phyloP scores from a whole-genome alignment of 257 asterid genomes.

The Misopates orontium region DNA sequence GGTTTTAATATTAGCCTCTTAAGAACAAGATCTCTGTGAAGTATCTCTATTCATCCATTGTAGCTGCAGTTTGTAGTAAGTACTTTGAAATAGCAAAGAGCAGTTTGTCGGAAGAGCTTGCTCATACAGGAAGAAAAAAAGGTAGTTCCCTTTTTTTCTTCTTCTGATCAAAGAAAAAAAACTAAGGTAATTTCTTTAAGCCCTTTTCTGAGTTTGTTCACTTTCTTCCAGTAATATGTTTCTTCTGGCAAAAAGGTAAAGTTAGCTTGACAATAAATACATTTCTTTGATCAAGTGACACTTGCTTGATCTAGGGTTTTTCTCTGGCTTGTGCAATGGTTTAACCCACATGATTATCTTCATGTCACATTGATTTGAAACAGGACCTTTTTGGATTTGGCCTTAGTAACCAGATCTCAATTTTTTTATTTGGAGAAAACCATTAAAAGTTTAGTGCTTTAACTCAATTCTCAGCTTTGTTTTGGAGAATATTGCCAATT shows the following conservation, averaged over 20 bases:
- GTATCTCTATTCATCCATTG: slow-evolving; percentile 3
- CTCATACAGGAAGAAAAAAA: slow-evolving; percentile 27
- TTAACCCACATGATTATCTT: slow-evolving; percentile 11
- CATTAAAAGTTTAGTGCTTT: background rate
- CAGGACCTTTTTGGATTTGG: slow-evolving; percentile 15
- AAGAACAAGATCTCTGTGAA: slow-evolving; percentile 26
- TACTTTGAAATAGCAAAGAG: slow-evolving; percentile 25
- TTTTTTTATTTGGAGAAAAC: slow-evolving; percentile 1
- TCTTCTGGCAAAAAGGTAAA: slow-evolving; percentile 30
- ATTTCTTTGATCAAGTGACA: slow-evolving; percentile 12
- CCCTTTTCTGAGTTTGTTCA: slow-evolving; percentile 28
- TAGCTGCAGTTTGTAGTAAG: slow-evolving; percentile 27
- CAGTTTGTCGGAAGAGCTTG: slow-evolving; percentile 32
- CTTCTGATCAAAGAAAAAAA: slow-evolving; percentile 36
- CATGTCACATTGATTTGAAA: slow-evolving; percentile 14
- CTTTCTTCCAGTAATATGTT: slow-evolving; percentile 20
- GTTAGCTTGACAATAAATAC: slow-evolving; percentile 8
- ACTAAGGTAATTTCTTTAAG: slow-evolving; percentile 28
- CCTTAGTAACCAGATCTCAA: slow-evolving; percentile 30
- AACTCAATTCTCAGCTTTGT: slow-evolving; percentile 1
- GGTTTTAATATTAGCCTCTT: slow-evolving; percentile 28
- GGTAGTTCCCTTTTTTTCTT: slow-evolving; percentile 32
- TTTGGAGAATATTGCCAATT: background rate
- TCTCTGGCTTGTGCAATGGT: slow-evolving; percentile 24
- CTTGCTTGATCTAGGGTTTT: slow-evolving; percentile 49